These are phyloP conservation scores for Pseudocercospora cruenta DNA, from an alignment of 2,329 filamentous ascomycete species.

Conservation along the genomic window DNA sequence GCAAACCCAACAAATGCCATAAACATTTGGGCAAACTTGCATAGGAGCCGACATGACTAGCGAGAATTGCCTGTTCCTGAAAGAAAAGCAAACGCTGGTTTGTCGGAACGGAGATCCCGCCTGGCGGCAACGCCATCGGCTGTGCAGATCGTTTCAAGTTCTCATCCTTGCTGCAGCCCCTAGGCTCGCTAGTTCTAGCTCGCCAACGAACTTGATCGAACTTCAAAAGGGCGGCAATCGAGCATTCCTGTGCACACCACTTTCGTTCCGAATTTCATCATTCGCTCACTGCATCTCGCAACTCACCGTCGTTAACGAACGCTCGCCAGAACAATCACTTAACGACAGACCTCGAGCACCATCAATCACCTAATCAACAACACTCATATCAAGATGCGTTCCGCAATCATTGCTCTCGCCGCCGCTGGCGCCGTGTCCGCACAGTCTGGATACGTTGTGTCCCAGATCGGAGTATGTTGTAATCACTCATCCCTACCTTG, in stretches of 20 bases:
- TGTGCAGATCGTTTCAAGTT: constrained; percentile 14
- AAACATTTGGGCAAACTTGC: neutral
- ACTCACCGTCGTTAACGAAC: constrained; percentile 18
- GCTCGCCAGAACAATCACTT: constrained; percentile 7
- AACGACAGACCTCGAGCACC: neutral
- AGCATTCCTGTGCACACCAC: constrained; percentile 11
- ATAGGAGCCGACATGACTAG: neutral
- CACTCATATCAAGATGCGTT: constrained; percentile 27
- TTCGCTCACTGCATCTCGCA: constrained; percentile 13
- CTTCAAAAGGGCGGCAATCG: constrained; percentile 10
- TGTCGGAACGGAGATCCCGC: neutral
- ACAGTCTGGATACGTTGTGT: constrained; percentile 21
- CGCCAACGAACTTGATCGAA: constrained; percentile 10
- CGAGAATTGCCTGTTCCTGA: constrained; percentile 5
- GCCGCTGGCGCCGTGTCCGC: constrained; percentile 25
- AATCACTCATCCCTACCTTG: neutral
- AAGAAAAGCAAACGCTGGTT: neutral
- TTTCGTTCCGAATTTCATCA: neutral
- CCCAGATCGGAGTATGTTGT: constrained; percentile 27
- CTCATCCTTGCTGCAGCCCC: constrained; percentile 6
- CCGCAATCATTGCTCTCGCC: constrained; percentile 25
- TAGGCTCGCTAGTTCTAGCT: constrained; percentile 12
- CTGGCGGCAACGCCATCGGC: constrained; percentile 4
- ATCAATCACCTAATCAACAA: constrained; percentile 18
- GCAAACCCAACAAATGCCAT: neutral